These are phyloP conservation scores for Dichotomopilus funicola DNA, from an alignment of 2,329 filamentous ascomycete genomes.

Conservation along the genomic window DNA sequence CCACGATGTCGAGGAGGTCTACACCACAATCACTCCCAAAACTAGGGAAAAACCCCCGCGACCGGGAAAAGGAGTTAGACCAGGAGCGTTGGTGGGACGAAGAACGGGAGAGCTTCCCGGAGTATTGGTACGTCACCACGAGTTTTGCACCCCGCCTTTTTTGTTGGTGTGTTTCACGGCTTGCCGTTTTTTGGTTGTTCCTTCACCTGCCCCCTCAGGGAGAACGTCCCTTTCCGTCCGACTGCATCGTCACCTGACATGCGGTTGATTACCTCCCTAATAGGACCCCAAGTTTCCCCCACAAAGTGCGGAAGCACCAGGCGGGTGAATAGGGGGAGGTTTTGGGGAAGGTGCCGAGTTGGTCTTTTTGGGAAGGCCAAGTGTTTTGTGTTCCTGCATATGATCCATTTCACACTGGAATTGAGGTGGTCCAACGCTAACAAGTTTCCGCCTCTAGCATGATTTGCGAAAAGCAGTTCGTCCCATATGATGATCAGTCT, in stretches of 20 bases:
- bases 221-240: constrained; percentile 22
- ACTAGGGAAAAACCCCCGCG: constrained; percentile 44
- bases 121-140: constrained; percentile 51
- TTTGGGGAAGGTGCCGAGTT: not conserved
- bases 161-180: constrained; percentile 15
- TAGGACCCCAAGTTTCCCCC: constrained; percentile 14
- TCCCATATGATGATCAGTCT: constrained; percentile 49
- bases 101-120: constrained; percentile 57
- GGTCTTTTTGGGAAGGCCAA: not conserved
- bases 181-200: constrained; percentile 3
- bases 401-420: constrained; percentile 6
- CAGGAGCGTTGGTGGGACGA: constrained; percentile 47
- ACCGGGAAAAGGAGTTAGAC: constrained; percentile 45
- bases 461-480: constrained; percentile 61
- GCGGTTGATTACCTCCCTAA: constrained; percentile 17
- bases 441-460: constrained; percentile 40
- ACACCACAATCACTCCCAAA: constrained; percentile 38
- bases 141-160: constrained; percentile 10
- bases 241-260: constrained; percentile 30
- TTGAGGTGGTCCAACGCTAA: constrained; percentile 23
- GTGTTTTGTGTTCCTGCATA: constrained; percentile 30
- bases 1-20: constrained; percentile 40
- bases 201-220: constrained; percentile 12
- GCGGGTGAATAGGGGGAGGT: constrained; percentile 12
- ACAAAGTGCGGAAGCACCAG: not conserved